Base-by-base conservation (phyloP, 306 rosid genomes). In the Macrotyloma uniflorum region DNA sequence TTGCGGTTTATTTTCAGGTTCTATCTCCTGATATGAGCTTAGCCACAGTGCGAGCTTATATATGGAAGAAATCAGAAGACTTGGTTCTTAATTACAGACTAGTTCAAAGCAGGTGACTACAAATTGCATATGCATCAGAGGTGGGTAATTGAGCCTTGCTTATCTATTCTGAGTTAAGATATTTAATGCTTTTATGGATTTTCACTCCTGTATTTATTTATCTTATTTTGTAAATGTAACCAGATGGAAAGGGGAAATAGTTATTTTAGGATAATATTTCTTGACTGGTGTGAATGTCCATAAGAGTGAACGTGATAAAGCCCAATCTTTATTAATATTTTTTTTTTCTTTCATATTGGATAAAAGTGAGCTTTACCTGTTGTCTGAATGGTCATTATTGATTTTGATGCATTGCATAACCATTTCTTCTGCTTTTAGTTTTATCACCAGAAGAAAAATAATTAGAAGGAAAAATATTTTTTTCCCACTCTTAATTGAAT, bases 21-120 rank as follows among this genome's bases (percentile, higher is more conserved):
- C 83, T 96, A 86, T 79, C 91, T 55, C 96, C 97, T 53, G 98
- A 93, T 7, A 82, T 93, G 96, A 96, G 98, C 85, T 85, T 96
- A 82, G 99, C 99, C 84, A 96, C 99, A 14, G 98, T 91, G 71
- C 87, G 96, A 65, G 84, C 95, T 84, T 96, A 96, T 81, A 78
- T 96, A 77, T 96, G 99, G 99, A 96, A 93, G 91, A 96, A 96
- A 88, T 5, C 93, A 14, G 99, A 96, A 40, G 99, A 96, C 81
- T 83, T 96, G 49, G 69, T 93, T 83, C 88, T 96, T 83, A 91
- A 96, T 85, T 96, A 95, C 81, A 90, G 91, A 90, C 86, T 93
- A 84, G 81, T 87, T 80, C 97, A 88, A 84, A 91, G 94, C 80
- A 91, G 94, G 89, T 95, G 94, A 93, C 70, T 68, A 58, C 72